Conservation (phyloP, 345 rosid species). For the Syzygium aqueum region DNA sequence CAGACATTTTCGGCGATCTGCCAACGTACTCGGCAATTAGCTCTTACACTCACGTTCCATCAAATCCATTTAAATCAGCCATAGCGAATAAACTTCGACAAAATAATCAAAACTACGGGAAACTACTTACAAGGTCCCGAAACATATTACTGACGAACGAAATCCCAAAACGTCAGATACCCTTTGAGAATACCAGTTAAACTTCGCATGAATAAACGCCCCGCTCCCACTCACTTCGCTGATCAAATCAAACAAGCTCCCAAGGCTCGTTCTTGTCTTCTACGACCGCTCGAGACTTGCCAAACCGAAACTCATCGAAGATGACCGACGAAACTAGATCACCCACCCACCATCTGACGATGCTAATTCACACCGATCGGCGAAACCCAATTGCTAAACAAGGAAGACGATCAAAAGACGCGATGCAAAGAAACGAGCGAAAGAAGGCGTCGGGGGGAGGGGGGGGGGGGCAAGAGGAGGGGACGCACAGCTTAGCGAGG, state of each 20-base stretch:
- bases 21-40: not conserved
- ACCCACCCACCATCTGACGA: not conserved
- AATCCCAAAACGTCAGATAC: not conserved
- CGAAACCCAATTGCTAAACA: not conserved
- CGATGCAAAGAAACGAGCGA: not conserved
- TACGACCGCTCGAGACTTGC: not conserved
- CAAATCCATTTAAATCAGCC: not conserved
- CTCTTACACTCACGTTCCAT: not conserved
- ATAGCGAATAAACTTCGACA: not conserved
- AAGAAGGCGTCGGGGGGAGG: too few species aligned
- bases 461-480: too few species aligned
- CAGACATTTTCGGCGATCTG: not conserved
- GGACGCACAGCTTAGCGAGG: constrained; percentile 19
- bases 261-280: not conserved
- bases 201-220: not conserved
- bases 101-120: not conserved
- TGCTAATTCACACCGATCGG: not conserved
- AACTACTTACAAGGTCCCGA: not conserved
- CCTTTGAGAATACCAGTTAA: not conserved
- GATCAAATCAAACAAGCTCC: not conserved
- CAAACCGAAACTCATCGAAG: not conserved
- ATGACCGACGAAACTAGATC: not conserved
- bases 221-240: not conserved
- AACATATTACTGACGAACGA: not conserved
- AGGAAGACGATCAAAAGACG: not conserved